These are phyloP conservation scores for Botryobasidium botryosum DNA, from an alignment of 768 basidiomycete species.

Conservation along the genomic window DNA sequence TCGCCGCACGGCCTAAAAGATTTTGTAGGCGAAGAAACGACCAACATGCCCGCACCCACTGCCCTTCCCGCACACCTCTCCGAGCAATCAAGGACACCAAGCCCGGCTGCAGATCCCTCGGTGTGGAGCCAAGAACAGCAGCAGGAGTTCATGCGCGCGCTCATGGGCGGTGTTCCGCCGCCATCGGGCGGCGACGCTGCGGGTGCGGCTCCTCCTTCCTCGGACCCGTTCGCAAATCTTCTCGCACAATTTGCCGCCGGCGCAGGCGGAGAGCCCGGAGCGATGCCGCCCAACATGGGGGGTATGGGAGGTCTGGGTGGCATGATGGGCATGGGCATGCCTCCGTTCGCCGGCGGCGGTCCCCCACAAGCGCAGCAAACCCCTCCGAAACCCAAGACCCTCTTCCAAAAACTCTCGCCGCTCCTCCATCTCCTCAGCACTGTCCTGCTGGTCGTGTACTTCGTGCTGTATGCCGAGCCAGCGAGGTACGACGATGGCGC, in stretches of 20 bases:
- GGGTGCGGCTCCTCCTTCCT: too few relatives aligned
- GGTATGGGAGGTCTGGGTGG: too few relatives aligned
- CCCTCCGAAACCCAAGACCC: too few relatives aligned
- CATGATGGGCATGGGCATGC: too few relatives aligned
- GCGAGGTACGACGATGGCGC: slow-evolving; percentile 20
- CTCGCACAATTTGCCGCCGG: slow-evolving; percentile 18
- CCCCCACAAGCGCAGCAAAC: slow-evolving; percentile 15
- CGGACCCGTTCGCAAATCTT: slow-evolving; percentile 20
- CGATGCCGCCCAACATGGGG: slow-evolving; percentile 7
- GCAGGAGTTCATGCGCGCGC: slow-evolving; percentile 45
- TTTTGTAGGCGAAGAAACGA: slow-evolving; percentile 25
- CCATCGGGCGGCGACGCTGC: slow-evolving; percentile 6
- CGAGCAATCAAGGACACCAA: slow-evolving; percentile 12
- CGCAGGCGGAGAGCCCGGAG: slow-evolving; percentile 14
- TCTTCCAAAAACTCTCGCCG: slow-evolving; percentile 43
- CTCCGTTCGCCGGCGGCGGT: slow-evolving; percentile 5
- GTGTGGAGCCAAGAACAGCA: slow-evolving; percentile 54
- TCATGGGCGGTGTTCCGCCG: slow-evolving; percentile 29
- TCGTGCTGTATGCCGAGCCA: slow-evolving; percentile 51
- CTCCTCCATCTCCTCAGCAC: slow-evolving; percentile 45
- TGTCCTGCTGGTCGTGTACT: slow-evolving; percentile 50
- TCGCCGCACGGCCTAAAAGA: too few relatives aligned
- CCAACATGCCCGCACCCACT: slow-evolving; percentile 17
- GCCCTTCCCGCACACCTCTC: slow-evolving; percentile 15
- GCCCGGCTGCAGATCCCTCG: slow-evolving; percentile 15